Evolutionary conservation across 768 basidiomycete species (phyloP).

Genomic region (Serendipita sp.): DNA sequence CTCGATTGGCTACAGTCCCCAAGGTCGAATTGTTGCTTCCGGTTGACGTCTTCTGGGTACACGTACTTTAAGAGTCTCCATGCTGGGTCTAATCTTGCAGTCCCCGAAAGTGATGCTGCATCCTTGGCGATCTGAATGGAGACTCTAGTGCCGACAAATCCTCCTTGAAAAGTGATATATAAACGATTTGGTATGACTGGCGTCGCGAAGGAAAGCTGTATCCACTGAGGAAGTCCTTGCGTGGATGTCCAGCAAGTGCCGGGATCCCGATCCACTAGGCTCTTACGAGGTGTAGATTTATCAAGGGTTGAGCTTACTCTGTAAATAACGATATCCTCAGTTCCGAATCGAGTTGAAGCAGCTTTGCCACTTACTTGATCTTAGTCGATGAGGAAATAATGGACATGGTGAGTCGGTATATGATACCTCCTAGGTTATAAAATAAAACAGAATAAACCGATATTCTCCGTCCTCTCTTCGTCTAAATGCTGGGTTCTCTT

Average conservation of each 20-base stretch:
- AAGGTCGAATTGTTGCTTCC: conserved; percentile 50
- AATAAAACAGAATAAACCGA: too few relatives aligned
- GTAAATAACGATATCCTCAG: conserved; percentile 2
- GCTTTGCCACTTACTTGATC: conserved; percentile 29
- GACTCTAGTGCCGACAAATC: conserved; percentile 62
- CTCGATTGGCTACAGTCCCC: background rate
- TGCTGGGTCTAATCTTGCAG: conserved; percentile 13
- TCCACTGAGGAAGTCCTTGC: conserved; percentile 66
- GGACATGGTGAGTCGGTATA: background rate
- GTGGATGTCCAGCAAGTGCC: conserved; percentile 80
- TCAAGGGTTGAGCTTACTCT: conserved; percentile 73
- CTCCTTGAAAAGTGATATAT: conserved; percentile 65
- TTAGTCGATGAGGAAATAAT: conserved; percentile 17
- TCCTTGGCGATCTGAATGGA: conserved; percentile 18
- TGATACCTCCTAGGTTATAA: too few relatives aligned
- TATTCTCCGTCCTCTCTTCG: too few relatives aligned
- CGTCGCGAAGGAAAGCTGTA: conserved; percentile 44
- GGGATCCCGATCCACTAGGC: conserved; percentile 48
- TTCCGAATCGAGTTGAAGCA: background rate
- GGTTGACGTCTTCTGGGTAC: conserved; percentile 69
- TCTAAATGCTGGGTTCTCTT: background rate
- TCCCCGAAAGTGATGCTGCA: background rate
- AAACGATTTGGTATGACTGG: conserved; percentile 38
- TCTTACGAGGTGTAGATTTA: conserved; percentile 53
- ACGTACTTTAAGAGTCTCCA: conserved; percentile 40